Evolutionary conservation across 73 alveolate genomes (phyloP).

Genomic region (Breviolum minutum): DNA sequence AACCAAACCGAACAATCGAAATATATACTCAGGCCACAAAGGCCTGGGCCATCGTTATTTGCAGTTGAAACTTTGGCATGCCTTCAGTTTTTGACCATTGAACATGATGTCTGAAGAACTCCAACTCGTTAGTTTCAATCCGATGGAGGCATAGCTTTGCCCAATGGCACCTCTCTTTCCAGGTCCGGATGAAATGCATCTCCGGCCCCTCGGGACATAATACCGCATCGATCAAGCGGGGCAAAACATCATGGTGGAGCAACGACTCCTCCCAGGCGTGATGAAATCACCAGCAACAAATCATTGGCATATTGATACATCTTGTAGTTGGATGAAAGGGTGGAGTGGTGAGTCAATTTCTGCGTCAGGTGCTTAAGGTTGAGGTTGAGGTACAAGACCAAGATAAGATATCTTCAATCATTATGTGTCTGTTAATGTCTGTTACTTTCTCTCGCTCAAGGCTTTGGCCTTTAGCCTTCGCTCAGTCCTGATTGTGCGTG

Average conservation of each 20-base stretch:
- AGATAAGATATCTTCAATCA: no score
- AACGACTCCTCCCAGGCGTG: slow-evolving; percentile 43
- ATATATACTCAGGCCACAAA: no score
- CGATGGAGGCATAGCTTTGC: no score
- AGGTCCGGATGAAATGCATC: slow-evolving; percentile 74
- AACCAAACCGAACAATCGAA: no score
- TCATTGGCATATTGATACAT: no score
- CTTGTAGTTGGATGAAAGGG: background rate
- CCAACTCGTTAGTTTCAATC: no score
- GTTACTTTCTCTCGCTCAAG: background rate
- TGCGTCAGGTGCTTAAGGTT: no score
- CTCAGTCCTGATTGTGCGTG: slow-evolving; percentile 76
- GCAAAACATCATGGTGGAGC: slow-evolving; percentile 90
- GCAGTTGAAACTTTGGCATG: no score
- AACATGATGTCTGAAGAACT: no score
- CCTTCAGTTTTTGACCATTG: no score
- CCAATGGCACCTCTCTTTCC: slow-evolving; percentile 63
- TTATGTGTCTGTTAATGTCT: background rate
- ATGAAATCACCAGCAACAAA: background rate
- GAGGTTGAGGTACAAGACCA: no score
- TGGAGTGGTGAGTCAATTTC: background rate
- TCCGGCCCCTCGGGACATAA: slow-evolving; percentile 37
- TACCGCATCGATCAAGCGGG: slow-evolving; percentile 62
- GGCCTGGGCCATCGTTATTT: no score
- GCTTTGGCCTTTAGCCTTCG: background rate